A percentile compares a stretch with the other conserved stretches of the same genome.
Conservation (phyloP, 1,284 basidiomycete genomes). For the Marasmius sp. region DNA sequence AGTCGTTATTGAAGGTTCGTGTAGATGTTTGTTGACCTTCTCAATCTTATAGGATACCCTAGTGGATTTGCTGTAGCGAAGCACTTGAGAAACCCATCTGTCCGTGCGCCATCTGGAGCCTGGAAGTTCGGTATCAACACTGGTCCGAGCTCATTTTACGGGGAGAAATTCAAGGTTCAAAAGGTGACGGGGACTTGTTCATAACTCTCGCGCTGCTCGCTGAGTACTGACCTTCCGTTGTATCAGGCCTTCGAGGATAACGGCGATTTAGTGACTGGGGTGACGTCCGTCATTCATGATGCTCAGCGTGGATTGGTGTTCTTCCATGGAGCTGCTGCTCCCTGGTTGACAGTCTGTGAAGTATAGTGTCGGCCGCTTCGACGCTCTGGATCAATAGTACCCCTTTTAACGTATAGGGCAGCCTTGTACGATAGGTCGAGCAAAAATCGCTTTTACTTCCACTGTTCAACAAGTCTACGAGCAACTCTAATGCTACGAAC, state of each 20-base stretch:
- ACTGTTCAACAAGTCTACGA: too few relatives aligned
- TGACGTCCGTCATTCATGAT: constrained; percentile 56
- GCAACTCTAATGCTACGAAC: too few relatives aligned
- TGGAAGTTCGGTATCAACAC: constrained; percentile 55
- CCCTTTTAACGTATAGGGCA: too few relatives aligned
- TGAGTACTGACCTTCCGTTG: constrained; percentile 8
- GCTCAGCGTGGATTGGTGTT: constrained; percentile 47
- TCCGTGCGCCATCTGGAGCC: constrained; percentile 44
- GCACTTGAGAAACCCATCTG: constrained; percentile 39
- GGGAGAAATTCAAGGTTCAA: constrained; percentile 63
- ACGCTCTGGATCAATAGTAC: too few relatives aligned
- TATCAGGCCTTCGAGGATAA: constrained; percentile 63
- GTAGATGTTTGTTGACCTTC: neutral
- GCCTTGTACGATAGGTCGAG: too few relatives aligned
- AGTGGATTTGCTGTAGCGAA: constrained; percentile 29
- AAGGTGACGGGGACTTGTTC: constrained; percentile 39
- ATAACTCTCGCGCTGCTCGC: neutral
- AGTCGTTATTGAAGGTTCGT: constrained; percentile 11
- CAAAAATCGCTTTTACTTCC: too few relatives aligned
- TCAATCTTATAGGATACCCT: constrained; percentile 30
- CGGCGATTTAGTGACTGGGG: constrained; percentile 51
- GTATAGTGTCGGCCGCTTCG: neutral
- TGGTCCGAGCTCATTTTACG: constrained; percentile 51
- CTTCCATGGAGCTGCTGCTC: constrained; percentile 40
- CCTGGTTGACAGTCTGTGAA: constrained; percentile 6